Evolutionary conservation across 2,329 filamentous ascomycete species (phyloP).

Genomic region (Byssothecium circinans): DNA sequence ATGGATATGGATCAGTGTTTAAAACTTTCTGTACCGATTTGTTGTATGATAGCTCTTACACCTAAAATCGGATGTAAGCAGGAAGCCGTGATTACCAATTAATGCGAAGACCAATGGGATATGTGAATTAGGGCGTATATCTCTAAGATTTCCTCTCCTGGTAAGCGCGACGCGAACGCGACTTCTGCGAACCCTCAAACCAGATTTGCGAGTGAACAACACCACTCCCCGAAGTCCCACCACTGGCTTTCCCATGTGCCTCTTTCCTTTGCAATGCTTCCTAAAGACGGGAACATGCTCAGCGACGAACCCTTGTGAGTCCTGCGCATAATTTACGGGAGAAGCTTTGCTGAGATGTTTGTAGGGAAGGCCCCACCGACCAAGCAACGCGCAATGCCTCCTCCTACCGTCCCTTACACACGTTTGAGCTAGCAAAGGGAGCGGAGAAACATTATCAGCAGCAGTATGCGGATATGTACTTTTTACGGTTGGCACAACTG

Average conservation of each 20-base stretch:
- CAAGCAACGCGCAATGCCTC: conserved; percentile 45
- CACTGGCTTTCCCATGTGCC: background rate
- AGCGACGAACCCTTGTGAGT: conserved; percentile 35
- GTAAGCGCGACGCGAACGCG: conserved; percentile 15
- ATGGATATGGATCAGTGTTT: too few relatives aligned
- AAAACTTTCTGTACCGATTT: too few relatives aligned
- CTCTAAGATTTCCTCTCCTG: conserved; percentile 2
- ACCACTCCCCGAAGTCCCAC: background rate
- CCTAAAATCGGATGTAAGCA: too few relatives aligned
- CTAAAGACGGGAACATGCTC: conserved; percentile 25
- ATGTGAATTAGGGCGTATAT: background rate
- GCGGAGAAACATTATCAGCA: conserved; percentile 76
- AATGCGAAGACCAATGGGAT: too few relatives aligned
- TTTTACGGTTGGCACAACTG: conserved; percentile 82
- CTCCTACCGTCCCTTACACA: conserved; percentile 72
- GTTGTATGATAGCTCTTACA: too few relatives aligned
- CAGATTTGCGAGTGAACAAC: background rate
- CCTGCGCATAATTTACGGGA: background rate
- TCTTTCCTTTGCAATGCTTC: conserved; percentile 16
- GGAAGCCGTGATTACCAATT: too few relatives aligned
- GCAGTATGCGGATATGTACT: conserved; percentile 98
- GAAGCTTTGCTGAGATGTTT: conserved; percentile 14
- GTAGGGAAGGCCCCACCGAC: conserved; percentile 29
- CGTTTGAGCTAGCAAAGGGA: conserved; percentile 70
- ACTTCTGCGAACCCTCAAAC: too few relatives aligned